Percentiles rank a stretch among this genome's conserved stretches.
phyloP scores from a whole-genome alignment of 208 protist species.

The Phytomonas francai region DNA sequence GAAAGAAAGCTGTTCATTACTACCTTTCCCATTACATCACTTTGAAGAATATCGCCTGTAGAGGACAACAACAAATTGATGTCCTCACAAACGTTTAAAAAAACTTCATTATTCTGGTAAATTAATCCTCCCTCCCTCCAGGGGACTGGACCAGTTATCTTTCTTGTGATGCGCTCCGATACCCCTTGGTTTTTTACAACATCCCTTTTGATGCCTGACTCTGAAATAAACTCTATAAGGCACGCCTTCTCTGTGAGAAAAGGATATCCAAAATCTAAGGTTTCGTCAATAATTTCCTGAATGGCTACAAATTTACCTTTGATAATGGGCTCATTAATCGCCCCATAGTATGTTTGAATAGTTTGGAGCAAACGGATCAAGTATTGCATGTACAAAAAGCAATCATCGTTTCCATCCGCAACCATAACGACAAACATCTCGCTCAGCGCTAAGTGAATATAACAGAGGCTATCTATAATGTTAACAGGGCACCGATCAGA shows the following conservation, averaged over 20 bases:
- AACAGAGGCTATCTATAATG: conserved; percentile 79
- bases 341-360: conserved; percentile 90
- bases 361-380: conserved; percentile 78
- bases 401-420: conserved; percentile 90
- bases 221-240: conserved; percentile 89
- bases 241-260: conserved; percentile 86
- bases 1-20: conserved; percentile 96
- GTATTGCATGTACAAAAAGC: conserved; percentile 74
- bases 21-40: conserved; percentile 90
- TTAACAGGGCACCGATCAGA: conserved; percentile 85
- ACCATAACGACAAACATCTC: conserved; percentile 94
- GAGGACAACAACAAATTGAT: conserved; percentile 94
- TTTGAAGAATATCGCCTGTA: conserved; percentile 88
- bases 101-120: conserved; percentile 96
- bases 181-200: conserved; percentile 32
- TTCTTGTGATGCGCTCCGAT: conserved; percentile 60
- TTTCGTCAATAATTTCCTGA: conserved; percentile 97
- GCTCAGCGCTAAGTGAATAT: conserved; percentile 83
- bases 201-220: conserved; percentile 47
- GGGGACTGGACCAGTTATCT: conserved; percentile 85
- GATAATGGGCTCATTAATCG: conserved; percentile 89
- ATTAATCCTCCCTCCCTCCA: conserved; percentile 92
- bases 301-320: conserved; percentile 95
- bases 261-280: conserved; percentile 98
- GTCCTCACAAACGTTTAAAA: conserved; percentile 97